phyloP scores from a whole-genome alignment of 169 alveolate species.

The Plasmodium relictum region DNA sequence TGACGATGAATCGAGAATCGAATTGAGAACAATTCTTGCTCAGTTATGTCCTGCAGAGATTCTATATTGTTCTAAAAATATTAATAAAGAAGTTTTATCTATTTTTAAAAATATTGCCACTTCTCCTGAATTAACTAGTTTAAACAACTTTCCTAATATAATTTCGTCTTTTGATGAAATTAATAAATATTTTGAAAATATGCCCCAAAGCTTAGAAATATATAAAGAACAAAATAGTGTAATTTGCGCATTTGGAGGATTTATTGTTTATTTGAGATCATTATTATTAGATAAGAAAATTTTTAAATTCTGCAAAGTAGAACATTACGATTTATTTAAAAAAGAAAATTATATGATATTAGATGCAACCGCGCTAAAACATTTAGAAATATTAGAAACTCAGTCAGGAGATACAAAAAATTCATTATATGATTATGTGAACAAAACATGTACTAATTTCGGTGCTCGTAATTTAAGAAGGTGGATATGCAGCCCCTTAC shows the following conservation, averaged over 20 bases:
- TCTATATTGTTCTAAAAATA: conserved; percentile 79
- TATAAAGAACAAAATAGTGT: conserved; percentile 69
- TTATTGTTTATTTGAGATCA: conserved; percentile 40
- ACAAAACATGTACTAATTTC: conserved; percentile 94
- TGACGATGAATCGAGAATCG: conserved; percentile 82
- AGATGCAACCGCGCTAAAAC: conserved; percentile 88
- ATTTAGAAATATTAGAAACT: conserved; percentile 88
- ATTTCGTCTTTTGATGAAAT: conserved; percentile 54
- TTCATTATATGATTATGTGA: conserved; percentile 90
- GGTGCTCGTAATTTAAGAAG: conserved; percentile 95
- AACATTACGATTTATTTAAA: conserved; percentile 49
- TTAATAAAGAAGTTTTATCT: conserved; percentile 64
- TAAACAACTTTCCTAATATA: conserved; percentile 45
- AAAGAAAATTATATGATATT: conserved; percentile 74
- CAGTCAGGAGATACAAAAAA: conserved; percentile 87
- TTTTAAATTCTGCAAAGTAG: conserved; percentile 66
- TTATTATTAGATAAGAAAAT: conserved; percentile 56
- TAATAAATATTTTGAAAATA: conserved; percentile 59
- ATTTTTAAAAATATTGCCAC: conserved; percentile 78
- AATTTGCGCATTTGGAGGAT: conserved; percentile 67
- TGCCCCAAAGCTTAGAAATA: conserved; percentile 32
- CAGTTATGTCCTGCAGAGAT: conserved; percentile 90
- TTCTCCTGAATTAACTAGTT: conserved; percentile 73
- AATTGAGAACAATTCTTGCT: conserved; percentile 84
- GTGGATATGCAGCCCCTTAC: conserved; percentile 97